Conservation (phyloP, 768 basidiomycete species). For the Lactarius trivialis region DNA sequence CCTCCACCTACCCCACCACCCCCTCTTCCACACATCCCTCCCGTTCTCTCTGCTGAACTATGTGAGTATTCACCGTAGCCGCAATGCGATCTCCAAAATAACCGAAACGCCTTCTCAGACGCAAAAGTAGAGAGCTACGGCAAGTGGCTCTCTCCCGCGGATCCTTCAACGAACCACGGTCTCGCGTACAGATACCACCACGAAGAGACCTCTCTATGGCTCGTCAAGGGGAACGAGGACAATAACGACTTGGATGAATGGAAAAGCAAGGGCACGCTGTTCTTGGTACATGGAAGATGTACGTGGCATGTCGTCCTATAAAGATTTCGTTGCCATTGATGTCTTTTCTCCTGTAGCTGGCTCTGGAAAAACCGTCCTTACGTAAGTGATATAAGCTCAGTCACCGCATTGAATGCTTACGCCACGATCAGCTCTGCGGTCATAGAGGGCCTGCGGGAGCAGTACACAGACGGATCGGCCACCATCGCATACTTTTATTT, state of each 20-base stretch:
- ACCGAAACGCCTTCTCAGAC: not conserved
- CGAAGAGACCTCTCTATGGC: conserved; percentile 4
- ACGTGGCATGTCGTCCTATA: not conserved
- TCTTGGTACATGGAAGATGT: conserved; percentile 11
- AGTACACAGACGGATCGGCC: not conserved
- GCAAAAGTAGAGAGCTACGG: conserved; percentile 1
- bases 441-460: conserved; percentile 6
- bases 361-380: conserved; percentile 11
- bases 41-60: conserved; percentile 3
- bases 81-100: not conserved
- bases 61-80: not conserved
- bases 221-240: conserved; percentile 2
- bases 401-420: not conserved
- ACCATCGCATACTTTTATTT: conserved; percentile 26
- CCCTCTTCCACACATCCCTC: not conserved
- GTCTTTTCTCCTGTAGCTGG: conserved; percentile 1
- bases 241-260: not conserved
- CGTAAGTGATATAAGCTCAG: not conserved
- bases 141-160: conserved; percentile 13
- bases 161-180: conserved; percentile 8
- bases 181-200: conserved; percentile 2
- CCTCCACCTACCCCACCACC: not conserved
- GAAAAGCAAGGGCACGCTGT: conserved; percentile 6
- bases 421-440: conserved; percentile 6
- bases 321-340: not conserved